phyloP scores from a whole-genome alignment of 1,284 basidiomycete genomes.

The Volvariella volvacea region DNA sequence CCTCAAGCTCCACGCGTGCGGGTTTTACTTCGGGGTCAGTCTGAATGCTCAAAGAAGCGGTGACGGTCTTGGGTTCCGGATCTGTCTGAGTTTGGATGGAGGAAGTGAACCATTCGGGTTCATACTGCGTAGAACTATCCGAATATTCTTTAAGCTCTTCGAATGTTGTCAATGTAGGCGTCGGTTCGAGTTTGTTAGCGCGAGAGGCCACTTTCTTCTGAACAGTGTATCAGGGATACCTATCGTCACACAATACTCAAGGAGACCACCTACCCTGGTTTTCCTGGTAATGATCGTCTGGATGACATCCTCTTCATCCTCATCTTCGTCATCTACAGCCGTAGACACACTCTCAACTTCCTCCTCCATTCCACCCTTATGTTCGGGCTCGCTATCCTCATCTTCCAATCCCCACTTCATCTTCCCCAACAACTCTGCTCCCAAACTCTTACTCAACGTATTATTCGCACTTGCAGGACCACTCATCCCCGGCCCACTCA shows the following conservation, averaged over 20 bases:
- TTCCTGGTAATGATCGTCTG: conserved; percentile 78
- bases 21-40: conserved; percentile 25
- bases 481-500: conserved; percentile 34
- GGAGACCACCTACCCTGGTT: conserved; percentile 47
- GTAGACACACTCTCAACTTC: conserved; percentile 17
- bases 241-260: conserved; percentile 1
- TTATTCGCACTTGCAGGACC: conserved; percentile 43
- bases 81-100: conserved; percentile 35
- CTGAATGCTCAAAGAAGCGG: conserved; percentile 28
- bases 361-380: conserved; percentile 40
- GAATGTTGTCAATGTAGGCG: conserved; percentile 27
- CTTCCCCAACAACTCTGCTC: conserved; percentile 69
- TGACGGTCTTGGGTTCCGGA: conserved; percentile 27
- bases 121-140: conserved; percentile 63
- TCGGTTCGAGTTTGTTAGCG: conserved; percentile 41
- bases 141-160: conserved; percentile 67
- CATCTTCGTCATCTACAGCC: conserved; percentile 38
- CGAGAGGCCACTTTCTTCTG: conserved; percentile 59
- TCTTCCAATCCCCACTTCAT: conserved; percentile 41
- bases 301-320: conserved; percentile 68
- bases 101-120: conserved; percentile 40
- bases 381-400: conserved; percentile 25
- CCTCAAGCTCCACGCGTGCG: conserved; percentile 11
- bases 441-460: conserved; percentile 69
- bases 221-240: conserved; percentile 10